Evolutionary conservation across 2,329 filamentous ascomycete species (phyloP).

Genomic region (Colletotrichum karsti): DNA sequence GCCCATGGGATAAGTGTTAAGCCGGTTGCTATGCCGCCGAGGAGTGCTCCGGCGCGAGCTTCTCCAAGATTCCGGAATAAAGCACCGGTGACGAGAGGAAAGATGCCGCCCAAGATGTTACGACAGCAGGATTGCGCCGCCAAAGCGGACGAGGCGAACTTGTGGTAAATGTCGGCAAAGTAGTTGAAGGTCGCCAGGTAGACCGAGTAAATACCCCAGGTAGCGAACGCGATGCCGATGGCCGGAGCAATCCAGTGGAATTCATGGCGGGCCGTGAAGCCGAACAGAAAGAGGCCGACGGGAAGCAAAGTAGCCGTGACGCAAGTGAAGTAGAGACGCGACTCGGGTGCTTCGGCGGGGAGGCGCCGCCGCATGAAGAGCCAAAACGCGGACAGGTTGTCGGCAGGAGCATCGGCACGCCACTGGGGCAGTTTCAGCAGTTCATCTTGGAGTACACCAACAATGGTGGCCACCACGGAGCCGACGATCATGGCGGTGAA

Average conservation of each 20-base stretch:
- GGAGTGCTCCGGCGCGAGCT: conserved; percentile 74
- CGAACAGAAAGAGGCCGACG: conserved; percentile 82
- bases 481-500: conserved; percentile 73
- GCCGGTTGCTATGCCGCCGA: conserved; percentile 75
- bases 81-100: conserved; percentile 78
- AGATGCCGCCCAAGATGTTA: conserved; percentile 83
- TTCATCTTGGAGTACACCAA: conserved; percentile 79
- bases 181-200: conserved; percentile 95
- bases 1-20: conserved; percentile 90
- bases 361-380: conserved; percentile 53
- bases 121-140: conserved; percentile 88
- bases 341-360: conserved; percentile 71
- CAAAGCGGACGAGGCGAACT: conserved; percentile 84
- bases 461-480: conserved; percentile 69
- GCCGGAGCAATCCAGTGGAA: conserved; percentile 79
- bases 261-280: conserved; percentile 70
- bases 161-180: conserved; percentile 86
- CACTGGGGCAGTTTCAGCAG: conserved; percentile 59
- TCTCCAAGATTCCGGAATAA: conserved; percentile 80
- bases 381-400: conserved; percentile 49
- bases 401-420: conserved; percentile 39
- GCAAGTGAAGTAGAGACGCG: conserved; percentile 84
- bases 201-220: conserved; percentile 86
- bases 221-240: conserved; percentile 76
- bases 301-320: conserved; percentile 79